Conservation (phyloP, 768 basidiomycete species). For the Phylloporus sp. region DNA sequence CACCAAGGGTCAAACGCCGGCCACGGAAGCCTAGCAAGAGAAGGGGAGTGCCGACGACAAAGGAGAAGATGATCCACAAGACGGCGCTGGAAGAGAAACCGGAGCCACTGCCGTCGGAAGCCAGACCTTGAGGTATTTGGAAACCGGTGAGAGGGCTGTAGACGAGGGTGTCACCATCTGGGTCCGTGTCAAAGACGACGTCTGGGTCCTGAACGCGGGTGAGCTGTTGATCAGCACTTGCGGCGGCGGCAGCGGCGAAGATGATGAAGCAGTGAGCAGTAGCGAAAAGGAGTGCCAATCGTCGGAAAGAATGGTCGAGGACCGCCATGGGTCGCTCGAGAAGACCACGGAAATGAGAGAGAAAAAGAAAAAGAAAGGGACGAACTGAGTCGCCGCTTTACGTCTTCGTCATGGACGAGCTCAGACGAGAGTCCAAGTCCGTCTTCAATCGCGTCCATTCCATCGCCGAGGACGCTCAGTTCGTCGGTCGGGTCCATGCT, state of each 20-base stretch:
- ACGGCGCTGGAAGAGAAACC: slow-evolving; percentile 45
- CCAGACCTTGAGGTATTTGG: slow-evolving; percentile 47
- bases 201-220: slow-evolving; percentile 27
- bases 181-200: slow-evolving; percentile 20
- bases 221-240: slow-evolving; percentile 13
- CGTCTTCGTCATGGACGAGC: too few relatives aligned
- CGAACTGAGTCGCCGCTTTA: too few relatives aligned
- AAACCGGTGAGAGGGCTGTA: slow-evolving; percentile 42
- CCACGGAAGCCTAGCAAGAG: slow-evolving; percentile 53
- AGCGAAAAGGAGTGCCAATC: slow-evolving; percentile 14
- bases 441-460: slow-evolving; percentile 87
- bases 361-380: slow-evolving; percentile 12
- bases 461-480: slow-evolving; percentile 68
- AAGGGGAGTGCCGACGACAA: slow-evolving; percentile 50
- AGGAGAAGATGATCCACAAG: slow-evolving; percentile 54
- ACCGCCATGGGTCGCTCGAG: slow-evolving; percentile 25
- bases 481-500: slow-evolving; percentile 53
- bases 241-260: slow-evolving; percentile 8
- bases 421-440: slow-evolving; percentile 68
- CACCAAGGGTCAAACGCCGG: slow-evolving; percentile 52
- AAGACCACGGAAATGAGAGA: slow-evolving; percentile 12
- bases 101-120: slow-evolving; percentile 55
- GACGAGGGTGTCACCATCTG: slow-evolving; percentile 37
- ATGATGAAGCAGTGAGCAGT: slow-evolving; percentile 2
- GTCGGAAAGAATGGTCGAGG: slow-evolving; percentile 13